Conservation (phyloP, 257 asterid species). For the Nicotiana undulata region DNA sequence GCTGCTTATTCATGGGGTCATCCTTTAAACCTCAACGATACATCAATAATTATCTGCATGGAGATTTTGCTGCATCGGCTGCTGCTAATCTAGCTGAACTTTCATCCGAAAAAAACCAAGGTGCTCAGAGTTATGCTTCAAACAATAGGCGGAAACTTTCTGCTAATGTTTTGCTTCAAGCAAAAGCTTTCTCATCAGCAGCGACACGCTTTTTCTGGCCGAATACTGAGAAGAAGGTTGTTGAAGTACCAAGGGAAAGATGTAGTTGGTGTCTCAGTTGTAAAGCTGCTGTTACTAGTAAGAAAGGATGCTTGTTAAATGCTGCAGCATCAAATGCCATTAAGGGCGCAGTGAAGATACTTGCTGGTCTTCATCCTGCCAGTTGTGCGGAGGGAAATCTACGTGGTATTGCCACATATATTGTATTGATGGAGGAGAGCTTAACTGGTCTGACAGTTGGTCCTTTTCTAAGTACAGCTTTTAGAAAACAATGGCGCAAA, state of each 20-base stretch:
- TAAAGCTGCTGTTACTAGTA: constrained; percentile 58
- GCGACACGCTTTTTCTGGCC: constrained; percentile 81
- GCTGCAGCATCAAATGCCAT: constrained; percentile 72
- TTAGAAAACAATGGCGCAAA: constrained; percentile 63
- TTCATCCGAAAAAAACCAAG: constrained; percentile 50
- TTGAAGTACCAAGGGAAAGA: constrained; percentile 81
- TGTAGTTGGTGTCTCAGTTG: constrained; percentile 89
- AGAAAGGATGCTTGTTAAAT: constrained; percentile 71
- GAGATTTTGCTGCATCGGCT: constrained; percentile 86
- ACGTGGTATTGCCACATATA: constrained; percentile 50
- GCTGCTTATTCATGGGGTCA: constrained; percentile 46
- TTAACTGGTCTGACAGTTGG: constrained; percentile 68
- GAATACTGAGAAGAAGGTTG: constrained; percentile 58
- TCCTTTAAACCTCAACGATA: constrained; percentile 58
- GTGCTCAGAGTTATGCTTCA: constrained; percentile 30
- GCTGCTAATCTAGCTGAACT: constrained; percentile 69
- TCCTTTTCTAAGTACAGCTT: constrained; percentile 49
- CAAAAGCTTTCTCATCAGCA: constrained; percentile 65
- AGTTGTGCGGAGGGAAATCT: constrained; percentile 57
- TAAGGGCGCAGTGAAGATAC: constrained; percentile 51
- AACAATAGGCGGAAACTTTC: constrained; percentile 42
- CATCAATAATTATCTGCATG: constrained; percentile 63
- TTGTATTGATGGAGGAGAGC: constrained; percentile 69
- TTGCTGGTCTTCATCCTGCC: constrained; percentile 41
- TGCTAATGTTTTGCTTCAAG: constrained; percentile 53